Base-by-base conservation (phyloP, 345 rosid genomes). In the Bruguiera gymnorhiza region DNA sequence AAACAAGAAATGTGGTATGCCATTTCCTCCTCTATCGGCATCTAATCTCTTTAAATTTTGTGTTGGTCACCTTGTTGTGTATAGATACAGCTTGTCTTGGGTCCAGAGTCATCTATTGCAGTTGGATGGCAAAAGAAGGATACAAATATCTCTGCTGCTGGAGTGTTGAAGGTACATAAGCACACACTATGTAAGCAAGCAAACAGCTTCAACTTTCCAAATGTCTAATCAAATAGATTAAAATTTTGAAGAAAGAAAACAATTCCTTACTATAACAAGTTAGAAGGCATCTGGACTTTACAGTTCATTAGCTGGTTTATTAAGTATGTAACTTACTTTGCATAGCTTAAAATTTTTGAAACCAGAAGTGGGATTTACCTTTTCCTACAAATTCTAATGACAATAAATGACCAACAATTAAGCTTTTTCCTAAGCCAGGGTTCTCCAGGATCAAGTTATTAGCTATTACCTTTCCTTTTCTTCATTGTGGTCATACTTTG, bases 61-160 rank as follows among this genome's bases (percentile, higher is more conserved):
- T 67, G 34, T 54, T 68, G 62, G 6, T 54, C 60, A 21, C 31
- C n/a, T 61, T 62, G 30, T 54, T n/a, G 37, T 64, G 51, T 73
- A 55, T 81, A 95, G 97, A 89, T 92, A 82, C 89, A 88, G 68
- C 86, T 96, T 79, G 67, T 84, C 69, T 67, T 92, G 74, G 96
- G 99, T 82, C 69, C 76, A 69, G 86, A 87, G 72, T 86, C 99
- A 76, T 88, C 92, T 64, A 76, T 92, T 71, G 72, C 82, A 68
- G 90, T 89, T 55, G 97, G 99, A 63, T 96, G 96, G 96, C 85
- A 76, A 73, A 90, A 85, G 85, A 88, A 82, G 83, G 92, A 89
- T n/a, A 82, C 86, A 81, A 86, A 82, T 71, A 83, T 79, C 76
- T 78, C 96, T 81, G 96, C 95, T 78, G 76, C 75, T 66, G 95